Base-by-base conservation (phyloP, 2,329 filamentous ascomycete species). In the Aschersonia sp. region DNA sequence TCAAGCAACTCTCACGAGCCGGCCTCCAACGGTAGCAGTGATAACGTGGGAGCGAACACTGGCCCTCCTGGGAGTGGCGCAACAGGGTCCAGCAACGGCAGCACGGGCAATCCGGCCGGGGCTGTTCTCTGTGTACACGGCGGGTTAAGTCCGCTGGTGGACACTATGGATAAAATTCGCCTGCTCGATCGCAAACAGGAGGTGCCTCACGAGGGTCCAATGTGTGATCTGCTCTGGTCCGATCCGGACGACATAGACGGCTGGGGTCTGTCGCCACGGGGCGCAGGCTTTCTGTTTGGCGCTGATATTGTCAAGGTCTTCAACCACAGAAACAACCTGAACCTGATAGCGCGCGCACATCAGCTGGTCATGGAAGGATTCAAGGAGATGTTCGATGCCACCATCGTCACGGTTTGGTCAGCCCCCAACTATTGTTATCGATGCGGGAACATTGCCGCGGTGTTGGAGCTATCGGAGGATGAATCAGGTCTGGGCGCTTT, bases 301-400 rank as follows among this genome's bases (percentile, higher is more conserved):
- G 83, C 86, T 3, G 89, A 96, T 61, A 97, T 97, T 50, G 91
- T 97, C 59, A 94, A 92, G 59, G 81, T 82, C 54, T 98, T 98
- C 71, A 98, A 97, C 67, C 84, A 96, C 65, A 79, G 82, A 50
- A 98, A 98, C 63, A 87, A 95, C 60, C 75, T 98, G 31, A 88
- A 84, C 29, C 75, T 98, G 47, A 92, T 98, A 54, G 92, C 91
- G 20, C 80, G 92, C 48, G 92, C 92, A 1, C 92, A 98, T 62
- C 92, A 98, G 65, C 80, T 98, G 29, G 92, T 98, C 54, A 98
- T 97, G 92, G 92, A 98, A 64, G 92, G 92, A 0, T 98, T 96
- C 66, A 97, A 97, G 68, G 92, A 97, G 64, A 97, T 97, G 89
- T 98, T 97, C 60, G 88, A 95, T 61, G 84, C 82, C 10, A 87